Percentiles rank a stretch among this genome's conserved stretches.
Conservation (phyloP, 306 rosid genomes). For the Sesbania bispinosa region DNA sequence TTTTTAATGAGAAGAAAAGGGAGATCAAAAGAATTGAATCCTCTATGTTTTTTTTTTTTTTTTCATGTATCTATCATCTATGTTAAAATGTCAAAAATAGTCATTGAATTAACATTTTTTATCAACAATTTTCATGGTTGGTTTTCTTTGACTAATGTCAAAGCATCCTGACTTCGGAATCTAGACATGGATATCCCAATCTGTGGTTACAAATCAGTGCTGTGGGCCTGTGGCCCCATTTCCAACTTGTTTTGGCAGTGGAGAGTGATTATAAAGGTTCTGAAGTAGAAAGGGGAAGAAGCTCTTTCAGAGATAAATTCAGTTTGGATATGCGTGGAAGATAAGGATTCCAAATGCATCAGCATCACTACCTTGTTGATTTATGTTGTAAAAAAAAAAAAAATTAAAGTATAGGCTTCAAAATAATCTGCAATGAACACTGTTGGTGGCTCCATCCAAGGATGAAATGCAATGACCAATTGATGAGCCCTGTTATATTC, state of each 20-base stretch:
- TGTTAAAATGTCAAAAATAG: background rate
- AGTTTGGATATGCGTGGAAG: constrained; percentile 43
- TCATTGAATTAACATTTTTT: background rate
- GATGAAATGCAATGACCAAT: constrained; percentile 7
- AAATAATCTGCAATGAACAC: background rate
- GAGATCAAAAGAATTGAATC: background rate
- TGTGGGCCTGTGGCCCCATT: constrained; percentile 27
- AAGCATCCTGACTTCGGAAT: constrained; percentile 18
- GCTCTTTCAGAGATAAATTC: constrained; percentile 32
- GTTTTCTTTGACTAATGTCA: constrained; percentile 18
- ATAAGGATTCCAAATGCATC: constrained; percentile 55
- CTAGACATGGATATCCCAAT: constrained; percentile 18
- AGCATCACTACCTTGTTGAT: background rate
- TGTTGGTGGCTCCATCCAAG: background rate
- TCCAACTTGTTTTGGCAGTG: constrained; percentile 40
- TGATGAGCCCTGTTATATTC: background rate
- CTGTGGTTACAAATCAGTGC: constrained; percentile 8
- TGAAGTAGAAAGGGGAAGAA: constrained; percentile 36
- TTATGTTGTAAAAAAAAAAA: background rate
- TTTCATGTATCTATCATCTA: no score
- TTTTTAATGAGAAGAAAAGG: background rate
- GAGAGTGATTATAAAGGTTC: constrained; percentile 28
- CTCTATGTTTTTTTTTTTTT: no score
- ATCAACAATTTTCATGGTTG: background rate
- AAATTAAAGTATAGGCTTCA: background rate